Percentiles rank a stretch among this genome's conserved stretches.
Conservation (phyloP, 2,329 filamentous ascomycete genomes). For the Dendrostoma leiphaemia region DNA sequence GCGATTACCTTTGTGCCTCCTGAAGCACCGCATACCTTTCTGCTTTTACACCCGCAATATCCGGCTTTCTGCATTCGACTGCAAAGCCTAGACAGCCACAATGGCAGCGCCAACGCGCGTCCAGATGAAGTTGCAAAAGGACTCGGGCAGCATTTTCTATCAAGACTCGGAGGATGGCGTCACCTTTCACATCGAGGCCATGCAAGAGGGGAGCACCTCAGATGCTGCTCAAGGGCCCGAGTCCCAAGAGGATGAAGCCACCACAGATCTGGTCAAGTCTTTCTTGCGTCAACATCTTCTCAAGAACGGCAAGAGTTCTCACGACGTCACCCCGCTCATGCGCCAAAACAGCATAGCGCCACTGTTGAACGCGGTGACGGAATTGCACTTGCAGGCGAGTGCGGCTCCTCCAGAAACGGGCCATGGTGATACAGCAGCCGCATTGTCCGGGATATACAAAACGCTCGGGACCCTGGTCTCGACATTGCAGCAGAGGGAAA, state of each 20-base stretch:
- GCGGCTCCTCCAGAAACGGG: not conserved
- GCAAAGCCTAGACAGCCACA: no score
- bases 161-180: slow-evolving; percentile 3
- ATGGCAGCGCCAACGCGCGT: slow-evolving; percentile 6
- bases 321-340: not conserved
- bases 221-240: not conserved
- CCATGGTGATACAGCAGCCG: not conserved
- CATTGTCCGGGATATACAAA: not conserved
- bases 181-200: slow-evolving; percentile 2
- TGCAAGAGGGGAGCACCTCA: not conserved
- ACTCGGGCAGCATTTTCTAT: not conserved
- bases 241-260: not conserved
- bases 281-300: slow-evolving; percentile 1
- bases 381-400: not conserved
- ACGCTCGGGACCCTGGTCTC: slow-evolving; percentile 2
- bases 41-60: no score
- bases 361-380: slow-evolving; percentile 3
- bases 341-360: not conserved
- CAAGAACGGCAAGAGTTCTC: not conserved
- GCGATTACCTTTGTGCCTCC: no score
- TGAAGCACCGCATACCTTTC: no score
- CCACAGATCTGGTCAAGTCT: slow-evolving; percentile 2
- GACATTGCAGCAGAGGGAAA: slow-evolving; percentile 8
- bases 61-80: no score
- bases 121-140: not conserved